These are phyloP conservation scores for Coemansia sp. DNA, from an alignment of 192 early-diverging fungal species.

Conservation along the genomic window DNA sequence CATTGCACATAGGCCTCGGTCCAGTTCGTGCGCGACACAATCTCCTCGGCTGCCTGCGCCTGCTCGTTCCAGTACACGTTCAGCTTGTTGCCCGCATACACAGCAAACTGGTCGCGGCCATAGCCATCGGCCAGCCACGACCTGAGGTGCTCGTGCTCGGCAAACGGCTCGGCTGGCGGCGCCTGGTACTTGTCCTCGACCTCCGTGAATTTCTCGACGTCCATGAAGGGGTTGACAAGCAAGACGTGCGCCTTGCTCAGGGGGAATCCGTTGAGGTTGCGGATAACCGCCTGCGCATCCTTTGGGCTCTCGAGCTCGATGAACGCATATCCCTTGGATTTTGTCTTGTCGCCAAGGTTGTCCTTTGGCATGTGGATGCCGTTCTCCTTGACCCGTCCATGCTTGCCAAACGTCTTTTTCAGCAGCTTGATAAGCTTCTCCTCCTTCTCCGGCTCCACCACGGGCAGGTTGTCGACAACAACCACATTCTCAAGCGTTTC, in stretches of 20 bases:
- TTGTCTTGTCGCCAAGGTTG: slow-evolving; percentile 63
- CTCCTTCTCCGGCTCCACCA: slow-evolving; percentile 84
- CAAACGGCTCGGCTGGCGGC: slow-evolving; percentile 61
- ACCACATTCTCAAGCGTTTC: slow-evolving; percentile 80
- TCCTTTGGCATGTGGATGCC: slow-evolving; percentile 91
- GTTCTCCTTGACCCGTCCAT: slow-evolving; percentile 76
- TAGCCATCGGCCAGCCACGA: slow-evolving; percentile 86
- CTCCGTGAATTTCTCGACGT: slow-evolving; percentile 83
- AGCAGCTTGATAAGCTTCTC: slow-evolving; percentile 76
- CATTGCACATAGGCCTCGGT: slow-evolving; percentile 92
- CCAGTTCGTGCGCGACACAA: slow-evolving; percentile 71
- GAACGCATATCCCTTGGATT: slow-evolving; percentile 91
- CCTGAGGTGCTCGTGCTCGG: slow-evolving; percentile 79
- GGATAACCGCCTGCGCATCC: slow-evolving; percentile 78
- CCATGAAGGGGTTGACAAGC: slow-evolving; percentile 86
- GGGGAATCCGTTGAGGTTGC: slow-evolving; percentile 72
- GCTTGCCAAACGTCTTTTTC: slow-evolving; percentile 79
- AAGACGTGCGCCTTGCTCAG: slow-evolving; percentile 84
- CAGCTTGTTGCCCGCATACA: slow-evolving; percentile 84
- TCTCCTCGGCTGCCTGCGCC: slow-evolving; percentile 75
- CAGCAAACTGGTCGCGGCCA: slow-evolving; percentile 89
- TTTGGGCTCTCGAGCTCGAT: slow-evolving; percentile 90
- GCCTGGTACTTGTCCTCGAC: slow-evolving; percentile 76
- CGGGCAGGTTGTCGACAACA: slow-evolving; percentile 90
- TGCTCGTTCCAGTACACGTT: slow-evolving; percentile 91